Conservation (phyloP, 2,329 filamentous ascomycete species). For the Ophiostoma novo-ulmi region DNA sequence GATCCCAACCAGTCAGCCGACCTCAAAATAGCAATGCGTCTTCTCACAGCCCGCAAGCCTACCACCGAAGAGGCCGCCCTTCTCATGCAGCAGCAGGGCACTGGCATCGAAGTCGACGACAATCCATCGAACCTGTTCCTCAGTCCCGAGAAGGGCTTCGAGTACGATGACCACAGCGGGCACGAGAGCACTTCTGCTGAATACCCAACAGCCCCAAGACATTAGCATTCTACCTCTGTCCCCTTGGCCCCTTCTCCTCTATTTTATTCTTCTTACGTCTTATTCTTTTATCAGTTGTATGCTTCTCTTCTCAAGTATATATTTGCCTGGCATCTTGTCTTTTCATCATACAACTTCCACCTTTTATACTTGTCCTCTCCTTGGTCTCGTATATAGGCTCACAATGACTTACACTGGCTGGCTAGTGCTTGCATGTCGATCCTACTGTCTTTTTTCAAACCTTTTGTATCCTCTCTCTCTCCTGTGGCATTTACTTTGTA, state of each 20-base stretch:
- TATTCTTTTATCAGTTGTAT: neutral
- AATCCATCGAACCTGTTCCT: neutral
- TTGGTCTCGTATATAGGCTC: neutral
- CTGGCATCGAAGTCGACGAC: neutral
- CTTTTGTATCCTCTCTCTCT: neutral
- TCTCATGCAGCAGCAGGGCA: neutral
- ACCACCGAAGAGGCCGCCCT: slow-evolving; percentile 24
- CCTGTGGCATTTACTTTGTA: neutral
- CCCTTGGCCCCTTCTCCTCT: neutral
- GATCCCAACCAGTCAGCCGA: slow-evolving; percentile 37
- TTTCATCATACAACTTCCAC: neutral
- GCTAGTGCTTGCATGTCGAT: neutral
- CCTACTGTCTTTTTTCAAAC: neutral
- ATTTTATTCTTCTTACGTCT: neutral
- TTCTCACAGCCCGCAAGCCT: slow-evolving; percentile 50
- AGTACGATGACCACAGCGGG: slow-evolving; percentile 15
- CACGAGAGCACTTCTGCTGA: slow-evolving; percentile 24
- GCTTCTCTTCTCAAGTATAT: neutral
- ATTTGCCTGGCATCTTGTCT: neutral
- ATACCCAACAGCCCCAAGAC: neutral
- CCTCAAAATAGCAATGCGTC: slow-evolving; percentile 45
- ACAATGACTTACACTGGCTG: neutral
- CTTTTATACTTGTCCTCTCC: neutral
- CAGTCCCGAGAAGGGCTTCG: neutral
- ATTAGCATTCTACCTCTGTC: neutral